Conservation (phyloP, 2,329 filamentous ascomycete species). For the Diplodia sapinea region DNA sequence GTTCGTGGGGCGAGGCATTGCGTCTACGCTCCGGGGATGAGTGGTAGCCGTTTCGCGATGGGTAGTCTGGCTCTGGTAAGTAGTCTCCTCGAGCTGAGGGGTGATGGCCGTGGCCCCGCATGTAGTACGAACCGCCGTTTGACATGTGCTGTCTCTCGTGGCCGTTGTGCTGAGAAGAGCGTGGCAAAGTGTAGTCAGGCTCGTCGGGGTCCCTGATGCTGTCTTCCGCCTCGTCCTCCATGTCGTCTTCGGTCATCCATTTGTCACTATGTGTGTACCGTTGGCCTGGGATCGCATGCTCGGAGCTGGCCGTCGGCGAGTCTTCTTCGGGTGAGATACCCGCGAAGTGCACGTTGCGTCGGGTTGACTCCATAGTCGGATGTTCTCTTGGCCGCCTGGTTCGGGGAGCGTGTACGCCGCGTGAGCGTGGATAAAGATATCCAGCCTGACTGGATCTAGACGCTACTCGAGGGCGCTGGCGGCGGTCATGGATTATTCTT, state of each 20-base stretch:
- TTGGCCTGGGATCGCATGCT: neutral
- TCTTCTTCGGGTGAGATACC: neutral
- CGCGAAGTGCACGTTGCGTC: neutral
- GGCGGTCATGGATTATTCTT: neutral
- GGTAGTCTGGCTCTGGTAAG: neutral
- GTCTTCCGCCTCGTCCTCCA: too few species aligned
- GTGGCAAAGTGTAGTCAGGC: neutral
- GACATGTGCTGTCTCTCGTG: too few species aligned
- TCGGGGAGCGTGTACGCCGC: neutral
- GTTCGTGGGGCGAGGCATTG: too few species aligned
- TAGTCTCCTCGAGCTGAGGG: neutral
- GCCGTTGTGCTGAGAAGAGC: neutral
- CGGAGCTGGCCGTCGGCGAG: neutral
- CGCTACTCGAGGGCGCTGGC: neutral
- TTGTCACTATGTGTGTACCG: neutral
- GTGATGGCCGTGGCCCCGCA: neutral
- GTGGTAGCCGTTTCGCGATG: neutral
- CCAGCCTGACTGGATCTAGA: neutral
- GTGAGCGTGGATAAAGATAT: neutral
- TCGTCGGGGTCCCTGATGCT: neutral
- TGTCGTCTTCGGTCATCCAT: too few species aligned
- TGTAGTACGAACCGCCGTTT: neutral
- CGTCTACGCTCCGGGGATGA: neutral
- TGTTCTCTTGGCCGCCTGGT: neutral
- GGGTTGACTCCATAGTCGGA: neutral